Percentiles rank a stretch among this genome's conserved stretches.
Conservation (phyloP, 768 basidiomycete genomes). For the Russula griseocarnosa region DNA sequence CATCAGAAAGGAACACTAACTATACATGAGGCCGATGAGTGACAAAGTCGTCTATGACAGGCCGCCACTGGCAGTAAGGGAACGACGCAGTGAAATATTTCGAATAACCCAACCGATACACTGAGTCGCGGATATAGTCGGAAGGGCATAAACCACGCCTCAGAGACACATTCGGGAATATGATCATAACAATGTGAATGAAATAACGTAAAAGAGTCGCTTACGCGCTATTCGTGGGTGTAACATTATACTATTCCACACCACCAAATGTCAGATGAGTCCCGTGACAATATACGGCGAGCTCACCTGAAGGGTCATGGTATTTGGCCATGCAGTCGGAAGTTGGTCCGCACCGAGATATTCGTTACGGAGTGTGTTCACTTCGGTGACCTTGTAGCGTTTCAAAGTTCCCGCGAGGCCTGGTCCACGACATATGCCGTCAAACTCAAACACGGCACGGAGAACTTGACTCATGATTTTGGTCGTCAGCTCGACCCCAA, state of each 20-base stretch:
- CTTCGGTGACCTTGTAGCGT: constrained; percentile 47
- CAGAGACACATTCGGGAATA: neutral
- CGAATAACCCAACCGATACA: neutral
- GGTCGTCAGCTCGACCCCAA: constrained; percentile 52
- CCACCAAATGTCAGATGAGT: neutral
- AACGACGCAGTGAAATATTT: neutral
- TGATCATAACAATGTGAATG: neutral
- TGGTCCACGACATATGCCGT: constrained; percentile 61
- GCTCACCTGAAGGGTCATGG: constrained; percentile 55
- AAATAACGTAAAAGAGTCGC: neutral
- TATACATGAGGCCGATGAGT: neutral
- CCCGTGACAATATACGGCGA: neutral
- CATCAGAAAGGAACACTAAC: neutral
- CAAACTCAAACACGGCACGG: constrained; percentile 56
- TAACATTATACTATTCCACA: constrained; percentile 6
- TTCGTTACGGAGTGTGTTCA: constrained; percentile 47
- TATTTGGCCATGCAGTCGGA: constrained; percentile 64
- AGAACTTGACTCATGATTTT: constrained; percentile 62
- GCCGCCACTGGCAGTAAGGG: neutral
- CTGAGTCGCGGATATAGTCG: neutral
- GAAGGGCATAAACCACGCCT: too few relatives aligned
- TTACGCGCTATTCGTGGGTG: constrained; percentile 4
- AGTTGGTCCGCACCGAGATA: constrained; percentile 53
- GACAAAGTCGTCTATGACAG: neutral
- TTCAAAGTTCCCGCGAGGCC: constrained; percentile 62